These are phyloP conservation scores for Nakaseomyces sp. DNA, from an alignment of 1,139 yeast genomes.

Conservation along the genomic window DNA sequence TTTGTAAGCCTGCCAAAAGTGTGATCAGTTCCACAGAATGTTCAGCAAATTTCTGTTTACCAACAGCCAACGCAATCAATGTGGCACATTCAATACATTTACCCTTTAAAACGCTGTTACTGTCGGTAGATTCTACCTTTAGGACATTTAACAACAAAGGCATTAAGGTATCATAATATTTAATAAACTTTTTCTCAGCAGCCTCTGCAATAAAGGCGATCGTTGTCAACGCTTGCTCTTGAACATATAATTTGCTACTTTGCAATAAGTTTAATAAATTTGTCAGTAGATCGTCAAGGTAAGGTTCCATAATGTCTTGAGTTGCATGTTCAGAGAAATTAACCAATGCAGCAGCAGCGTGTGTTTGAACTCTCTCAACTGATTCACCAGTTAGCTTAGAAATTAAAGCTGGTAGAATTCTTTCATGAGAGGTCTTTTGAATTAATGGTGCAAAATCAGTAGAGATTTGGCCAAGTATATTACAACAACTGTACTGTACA, in stretches of 20 bases:
- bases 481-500: constrained; percentile 95
- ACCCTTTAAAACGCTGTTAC: constrained; percentile 74
- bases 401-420: constrained; percentile 80
- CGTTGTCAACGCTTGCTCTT: constrained; percentile 93
- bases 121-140: constrained; percentile 69
- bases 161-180: constrained; percentile 92
- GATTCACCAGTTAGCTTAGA: constrained; percentile 63
- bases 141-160: constrained; percentile 77
- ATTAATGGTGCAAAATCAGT: constrained; percentile 90
- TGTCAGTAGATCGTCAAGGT: constrained; percentile 67
- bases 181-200: constrained; percentile 81
- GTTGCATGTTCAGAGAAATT: constrained; percentile 90
- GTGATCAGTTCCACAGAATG: constrained; percentile 69
- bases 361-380: constrained; percentile 91
- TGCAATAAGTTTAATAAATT: constrained; percentile 68
- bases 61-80: constrained; percentile 92
- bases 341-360: constrained; percentile 96
- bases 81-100: constrained; percentile 95
- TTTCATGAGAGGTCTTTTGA: constrained; percentile 70
- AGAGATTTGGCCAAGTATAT: constrained; percentile 95
- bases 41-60: constrained; percentile 76
- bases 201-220: constrained; percentile 97
- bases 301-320: constrained; percentile 81
- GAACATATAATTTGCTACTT: constrained; percentile 86
- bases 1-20: constrained; percentile 67